Evolutionary conservation across 768 basidiomycete species (phyloP).

Genomic region (Boletus bicolor): DNA sequence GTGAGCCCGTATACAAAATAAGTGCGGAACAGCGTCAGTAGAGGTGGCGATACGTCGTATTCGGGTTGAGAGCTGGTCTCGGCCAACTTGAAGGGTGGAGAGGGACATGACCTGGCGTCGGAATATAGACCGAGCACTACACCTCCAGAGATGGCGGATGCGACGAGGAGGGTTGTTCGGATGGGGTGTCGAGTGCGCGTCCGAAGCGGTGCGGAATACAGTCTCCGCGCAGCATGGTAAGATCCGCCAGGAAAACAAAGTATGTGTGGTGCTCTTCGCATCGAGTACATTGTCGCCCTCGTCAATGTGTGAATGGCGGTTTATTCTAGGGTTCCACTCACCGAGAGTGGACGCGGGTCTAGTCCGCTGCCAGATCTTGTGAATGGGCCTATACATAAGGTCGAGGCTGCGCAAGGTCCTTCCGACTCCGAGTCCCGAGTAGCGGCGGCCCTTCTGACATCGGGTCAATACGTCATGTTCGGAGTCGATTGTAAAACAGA

Average conservation of each 20-base stretch:
- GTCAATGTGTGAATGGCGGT: not conserved
- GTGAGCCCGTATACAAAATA: slow-evolving; percentile 83
- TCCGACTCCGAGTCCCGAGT: slow-evolving; percentile 1
- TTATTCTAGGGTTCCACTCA: not conserved
- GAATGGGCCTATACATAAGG: not conserved
- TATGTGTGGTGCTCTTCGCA: slow-evolving; percentile 9
- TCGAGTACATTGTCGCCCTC: slow-evolving; percentile 7
- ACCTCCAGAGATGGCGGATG: slow-evolving; percentile 18
- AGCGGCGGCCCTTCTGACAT: not conserved
- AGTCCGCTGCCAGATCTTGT: not conserved
- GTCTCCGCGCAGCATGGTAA: not conserved
- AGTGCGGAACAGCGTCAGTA: slow-evolving; percentile 54
- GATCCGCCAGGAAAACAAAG: not conserved
- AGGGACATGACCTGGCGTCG: slow-evolving; percentile 27
- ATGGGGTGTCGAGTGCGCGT: slow-evolving; percentile 3
- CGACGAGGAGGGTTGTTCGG: slow-evolving; percentile 15
- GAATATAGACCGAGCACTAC: slow-evolving; percentile 19
- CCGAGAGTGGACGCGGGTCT: not conserved
- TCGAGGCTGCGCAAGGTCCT: slow-evolving; percentile 5
- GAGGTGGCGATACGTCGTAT: slow-evolving; percentile 15
- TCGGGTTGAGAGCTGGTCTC: not conserved
- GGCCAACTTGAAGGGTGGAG: slow-evolving; percentile 17
- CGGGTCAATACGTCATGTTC: not conserved
- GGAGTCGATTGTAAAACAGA: not conserved
- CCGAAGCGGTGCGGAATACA: slow-evolving; percentile 1